Evolutionary conservation across 1,139 yeast genomes (phyloP), one percentile per base, ranked within the genome.

Genomic region (Eremothecium sinecaudum): DNA sequence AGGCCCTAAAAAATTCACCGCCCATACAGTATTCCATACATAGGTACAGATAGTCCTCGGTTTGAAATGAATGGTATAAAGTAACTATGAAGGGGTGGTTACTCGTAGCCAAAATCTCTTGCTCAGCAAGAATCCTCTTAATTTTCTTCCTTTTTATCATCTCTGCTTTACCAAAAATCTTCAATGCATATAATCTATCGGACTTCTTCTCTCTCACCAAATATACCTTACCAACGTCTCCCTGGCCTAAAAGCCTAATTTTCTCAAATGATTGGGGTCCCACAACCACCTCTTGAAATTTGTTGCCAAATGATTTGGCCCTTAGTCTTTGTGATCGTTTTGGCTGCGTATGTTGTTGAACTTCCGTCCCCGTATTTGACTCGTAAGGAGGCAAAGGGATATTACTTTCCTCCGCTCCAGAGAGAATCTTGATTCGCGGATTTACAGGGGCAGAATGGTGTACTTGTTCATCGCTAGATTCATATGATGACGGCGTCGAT

Each of bases 21-120:
- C 99, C 99, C 92, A 90, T 86, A 56, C 98, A 92, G 52, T 90
- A 92, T 58, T 92, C 99, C 95, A 92, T 87, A 56, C 98, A 92
- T 34, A 92, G 70, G 52, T 87, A 92, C n/a, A 92, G 62, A 53
- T 81, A 77, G 45, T 87, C 96, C 37, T 83, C 92, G 9, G 94
- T 80, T 59, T 92, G 98, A 63, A 92, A 92, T 0, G 96, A 86
- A 59, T 92, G 98, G 54, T 92, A 87, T 29, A 92, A 66, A 0
- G 98, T 86, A 28, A 92, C 97, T 50, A 92, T 90, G 51, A 92
- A 92, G 1, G 99, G 99, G 58, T 92, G 98, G 56, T 87, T 86
- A 33, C 92, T 79, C 1, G 96, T 82, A 5, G 97, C 94, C 41
- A 92, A 66, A 46, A 92, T 92, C 56, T 87, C 97, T 58, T 90